These are phyloP conservation scores for Immersiella caudata DNA, from an alignment of 495 filamentous ascomycete species.

Conservation along the genomic window DNA sequence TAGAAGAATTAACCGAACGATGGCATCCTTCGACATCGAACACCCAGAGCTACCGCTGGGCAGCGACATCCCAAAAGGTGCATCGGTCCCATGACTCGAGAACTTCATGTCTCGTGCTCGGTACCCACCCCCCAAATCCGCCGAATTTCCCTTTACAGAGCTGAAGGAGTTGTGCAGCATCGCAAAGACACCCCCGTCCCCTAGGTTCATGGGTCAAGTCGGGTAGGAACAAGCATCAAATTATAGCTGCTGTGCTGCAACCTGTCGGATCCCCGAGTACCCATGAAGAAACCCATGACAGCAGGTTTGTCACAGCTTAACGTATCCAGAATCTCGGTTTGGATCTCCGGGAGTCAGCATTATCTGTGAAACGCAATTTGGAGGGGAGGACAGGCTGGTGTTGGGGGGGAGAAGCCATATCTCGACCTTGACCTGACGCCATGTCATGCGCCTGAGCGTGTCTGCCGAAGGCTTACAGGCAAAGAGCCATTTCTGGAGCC, in stretches of 20 bases:
- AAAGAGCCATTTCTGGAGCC: background rate
- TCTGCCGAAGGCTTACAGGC: background rate
- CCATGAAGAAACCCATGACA: no score
- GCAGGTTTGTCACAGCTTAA: background rate
- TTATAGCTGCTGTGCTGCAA: background rate
- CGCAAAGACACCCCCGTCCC: background rate
- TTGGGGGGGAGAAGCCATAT: background rate
- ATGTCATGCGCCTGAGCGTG: background rate
- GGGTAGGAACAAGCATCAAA: background rate
- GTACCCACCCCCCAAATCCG: no score
- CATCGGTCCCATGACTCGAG: no score
- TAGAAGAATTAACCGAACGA: background rate
- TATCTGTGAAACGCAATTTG: conserved; percentile 13
- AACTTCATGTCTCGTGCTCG: no score
- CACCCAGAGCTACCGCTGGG: background rate
- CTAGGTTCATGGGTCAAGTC: background rate
- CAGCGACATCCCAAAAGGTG: no score
- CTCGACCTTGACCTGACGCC: background rate
- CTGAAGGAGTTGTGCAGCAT: background rate
- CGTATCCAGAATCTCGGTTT: background rate
- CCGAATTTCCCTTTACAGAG: background rate
- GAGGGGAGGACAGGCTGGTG: background rate
- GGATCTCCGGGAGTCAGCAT: conserved; percentile 8
- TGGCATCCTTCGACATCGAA: background rate
- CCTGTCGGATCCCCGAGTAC: background rate